Evolutionary conservation across 352 stramenopile genomes (phyloP).

Genomic region (Peronosclerospora sorghi): DNA sequence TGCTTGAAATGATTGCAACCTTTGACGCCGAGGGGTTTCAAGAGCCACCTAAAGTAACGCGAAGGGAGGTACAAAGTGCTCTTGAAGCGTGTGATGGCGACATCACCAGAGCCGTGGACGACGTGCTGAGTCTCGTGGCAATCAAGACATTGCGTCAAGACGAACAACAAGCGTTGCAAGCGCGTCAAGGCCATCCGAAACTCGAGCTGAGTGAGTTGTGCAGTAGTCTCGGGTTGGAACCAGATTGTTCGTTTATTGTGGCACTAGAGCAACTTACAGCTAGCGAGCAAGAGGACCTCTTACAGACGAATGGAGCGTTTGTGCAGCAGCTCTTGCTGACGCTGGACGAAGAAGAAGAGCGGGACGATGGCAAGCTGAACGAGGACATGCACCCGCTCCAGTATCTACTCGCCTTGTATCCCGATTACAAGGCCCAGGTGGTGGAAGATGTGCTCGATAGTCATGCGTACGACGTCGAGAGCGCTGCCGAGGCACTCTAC

Average conservation of each 20-base stretch:
- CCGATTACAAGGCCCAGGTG: conserved; percentile 42
- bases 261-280: conserved; percentile 33
- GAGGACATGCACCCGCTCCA: conserved; percentile 42
- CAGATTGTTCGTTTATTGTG: conserved; percentile 42
- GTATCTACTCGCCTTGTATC: conserved; percentile 41
- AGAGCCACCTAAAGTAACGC: conserved; percentile 19
- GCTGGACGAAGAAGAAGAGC: conserved; percentile 36
- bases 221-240: conserved; percentile 33
- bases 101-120: conserved; percentile 39
- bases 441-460: conserved; percentile 55
- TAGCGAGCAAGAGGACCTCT: conserved; percentile 27
- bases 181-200: conserved; percentile 9
- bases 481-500: conserved; percentile 35
- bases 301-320: conserved; percentile 42
- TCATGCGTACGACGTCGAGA: conserved; percentile 44
- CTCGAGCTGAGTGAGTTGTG: conserved; percentile 51
- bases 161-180: conserved; percentile 20
- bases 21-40: conserved; percentile 34
- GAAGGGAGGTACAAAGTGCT: conserved; percentile 23
- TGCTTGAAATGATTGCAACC: conserved; percentile 38
- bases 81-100: conserved; percentile 28
- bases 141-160: conserved; percentile 33
- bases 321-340: conserved; percentile 54
- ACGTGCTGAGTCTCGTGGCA: conserved; percentile 46
- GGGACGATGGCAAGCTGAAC: conserved; percentile 11